Evolutionary conservation across 192 early-diverging fungal species (phyloP).

Genomic region (Backusella psychrophila): DNA sequence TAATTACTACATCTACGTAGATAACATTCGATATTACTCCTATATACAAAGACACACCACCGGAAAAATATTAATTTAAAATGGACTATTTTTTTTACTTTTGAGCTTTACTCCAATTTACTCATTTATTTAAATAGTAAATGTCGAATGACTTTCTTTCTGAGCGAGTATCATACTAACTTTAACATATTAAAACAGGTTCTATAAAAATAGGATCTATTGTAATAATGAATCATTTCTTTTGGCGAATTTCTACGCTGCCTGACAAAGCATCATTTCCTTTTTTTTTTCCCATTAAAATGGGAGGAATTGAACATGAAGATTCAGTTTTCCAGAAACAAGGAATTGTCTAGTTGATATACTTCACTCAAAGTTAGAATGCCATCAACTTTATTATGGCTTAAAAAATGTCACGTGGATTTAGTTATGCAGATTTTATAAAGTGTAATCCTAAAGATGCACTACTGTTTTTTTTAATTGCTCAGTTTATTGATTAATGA

Average conservation of each 20-base stretch:
- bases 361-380: constrained; percentile 78
- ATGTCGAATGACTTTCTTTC: not conserved
- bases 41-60: not conserved
- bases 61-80: not conserved
- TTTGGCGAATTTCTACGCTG: not conserved
- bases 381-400: constrained; percentile 78
- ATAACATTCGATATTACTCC: not conserved
- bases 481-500: constrained; percentile 84
- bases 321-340: constrained; percentile 38
- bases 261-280: constrained; percentile 50
- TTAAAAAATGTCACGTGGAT: constrained; percentile 80
- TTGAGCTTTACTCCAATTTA: not conserved
- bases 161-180: not conserved
- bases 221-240: not conserved
- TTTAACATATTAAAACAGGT: not conserved
- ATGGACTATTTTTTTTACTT: not conserved
- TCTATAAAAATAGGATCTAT: not conserved
- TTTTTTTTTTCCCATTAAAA: constrained; percentile 64
- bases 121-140: not conserved
- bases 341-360: constrained; percentile 77
- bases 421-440: constrained; percentile 58
- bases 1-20: not conserved
- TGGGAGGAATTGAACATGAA: constrained; percentile 56
- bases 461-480: constrained; percentile 81
- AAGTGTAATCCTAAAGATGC: constrained; percentile 58